Conservation (phyloP, 176 grass and related monocot genomes). For the Echinochloa phyllopogon region DNA sequence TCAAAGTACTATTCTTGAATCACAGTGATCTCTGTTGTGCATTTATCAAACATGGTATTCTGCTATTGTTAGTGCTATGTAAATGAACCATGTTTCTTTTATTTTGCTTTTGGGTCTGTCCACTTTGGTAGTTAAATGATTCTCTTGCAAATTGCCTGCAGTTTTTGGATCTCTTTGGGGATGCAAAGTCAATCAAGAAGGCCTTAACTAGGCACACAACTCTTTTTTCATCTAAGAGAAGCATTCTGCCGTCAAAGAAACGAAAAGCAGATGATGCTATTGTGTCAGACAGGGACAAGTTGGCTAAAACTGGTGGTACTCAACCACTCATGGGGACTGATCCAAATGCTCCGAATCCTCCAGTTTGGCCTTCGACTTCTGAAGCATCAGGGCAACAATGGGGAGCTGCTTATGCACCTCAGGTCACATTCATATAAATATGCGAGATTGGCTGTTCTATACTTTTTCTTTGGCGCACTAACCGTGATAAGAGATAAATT, state of each 20-base stretch:
- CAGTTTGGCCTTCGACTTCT: constrained; percentile 61
- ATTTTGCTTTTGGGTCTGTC: not conserved
- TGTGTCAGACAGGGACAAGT: constrained; percentile 75
- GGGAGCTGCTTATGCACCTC: constrained; percentile 68
- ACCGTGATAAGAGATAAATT: not conserved
- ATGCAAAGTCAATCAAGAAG: constrained; percentile 86
- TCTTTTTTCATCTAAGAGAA: constrained; percentile 73
- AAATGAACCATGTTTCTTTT: not conserved
- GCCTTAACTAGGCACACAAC: constrained; percentile 62
- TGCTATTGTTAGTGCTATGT: constrained; percentile 6
- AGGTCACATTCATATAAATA: constrained; percentile 45
- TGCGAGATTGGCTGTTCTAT: constrained; percentile 21
- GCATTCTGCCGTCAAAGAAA: constrained; percentile 75
- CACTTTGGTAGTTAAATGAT: constrained; percentile 6
- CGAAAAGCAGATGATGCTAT: constrained; percentile 77
- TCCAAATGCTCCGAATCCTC: constrained; percentile 66
- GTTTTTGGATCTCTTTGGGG: constrained; percentile 98
- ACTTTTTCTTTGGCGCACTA: not conserved
- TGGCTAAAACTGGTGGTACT: constrained; percentile 60
- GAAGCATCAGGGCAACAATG: constrained; percentile 67
- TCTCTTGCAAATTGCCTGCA: constrained; percentile 47
- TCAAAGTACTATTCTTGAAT: not conserved
- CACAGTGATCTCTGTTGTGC: not conserved
- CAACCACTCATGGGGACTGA: constrained; percentile 62
- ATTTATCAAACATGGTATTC: not conserved